Conservation (phyloP, 192 early-diverging fungal genomes). For the Podila clonocystis region DNA sequence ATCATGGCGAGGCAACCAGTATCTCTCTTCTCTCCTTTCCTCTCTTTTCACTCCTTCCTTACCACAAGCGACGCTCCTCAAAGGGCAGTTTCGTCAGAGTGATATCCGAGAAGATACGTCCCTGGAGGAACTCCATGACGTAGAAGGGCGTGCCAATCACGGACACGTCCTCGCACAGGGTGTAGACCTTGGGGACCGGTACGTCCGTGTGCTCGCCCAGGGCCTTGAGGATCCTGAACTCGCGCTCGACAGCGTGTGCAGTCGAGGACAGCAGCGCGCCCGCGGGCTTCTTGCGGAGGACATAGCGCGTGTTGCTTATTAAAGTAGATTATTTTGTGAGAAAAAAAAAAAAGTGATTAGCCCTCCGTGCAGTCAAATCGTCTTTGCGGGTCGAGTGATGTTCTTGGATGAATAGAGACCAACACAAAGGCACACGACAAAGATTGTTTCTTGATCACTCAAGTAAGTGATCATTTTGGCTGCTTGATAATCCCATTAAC, state of each 20-base stretch:
- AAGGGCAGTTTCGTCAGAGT: slow-evolving; percentile 63
- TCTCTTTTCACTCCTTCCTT: not conserved
- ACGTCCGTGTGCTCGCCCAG: slow-evolving; percentile 78
- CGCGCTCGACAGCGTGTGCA: slow-evolving; percentile 93
- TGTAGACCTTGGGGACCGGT: slow-evolving; percentile 90
- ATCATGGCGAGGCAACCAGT: no score
- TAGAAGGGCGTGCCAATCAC: slow-evolving; percentile 96
- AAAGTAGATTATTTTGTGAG: not conserved
- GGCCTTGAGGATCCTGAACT: slow-evolving; percentile 84
- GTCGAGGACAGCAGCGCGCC: slow-evolving; percentile 85
- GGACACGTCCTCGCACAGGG: slow-evolving; percentile 85
- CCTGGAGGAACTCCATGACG: slow-evolving; percentile 95
- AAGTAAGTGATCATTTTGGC: no score
- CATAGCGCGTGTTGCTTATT: slow-evolving; percentile 67
- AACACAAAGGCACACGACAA: no score
- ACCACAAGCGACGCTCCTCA: slow-evolving; percentile 66
- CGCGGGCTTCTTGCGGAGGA: slow-evolving; percentile 93
- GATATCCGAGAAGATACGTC: slow-evolving; percentile 83
- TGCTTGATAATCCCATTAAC: not conserved
- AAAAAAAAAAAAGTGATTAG: no score
- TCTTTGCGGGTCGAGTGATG: no score
- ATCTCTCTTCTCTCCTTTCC: no score
- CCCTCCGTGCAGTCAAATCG: no score
- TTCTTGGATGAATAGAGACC: no score
- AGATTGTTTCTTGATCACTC: no score